Base-by-base conservation (phyloP, 2,329 filamentous ascomycete species). In the Aspergillus calidoustus region DNA sequence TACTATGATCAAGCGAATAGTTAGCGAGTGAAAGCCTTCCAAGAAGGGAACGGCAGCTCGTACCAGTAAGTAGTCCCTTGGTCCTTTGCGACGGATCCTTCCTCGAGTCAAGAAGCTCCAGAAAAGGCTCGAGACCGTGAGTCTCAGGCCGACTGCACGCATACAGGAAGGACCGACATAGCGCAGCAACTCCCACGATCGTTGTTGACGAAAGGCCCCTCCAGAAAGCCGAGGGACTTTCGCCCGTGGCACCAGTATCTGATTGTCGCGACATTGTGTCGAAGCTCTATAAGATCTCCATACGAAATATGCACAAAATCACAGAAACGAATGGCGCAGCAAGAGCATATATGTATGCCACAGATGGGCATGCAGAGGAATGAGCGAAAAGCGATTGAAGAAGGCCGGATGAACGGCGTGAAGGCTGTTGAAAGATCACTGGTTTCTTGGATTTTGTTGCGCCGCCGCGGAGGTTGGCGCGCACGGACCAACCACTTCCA, bases 31-130 rank as follows among this genome's bases (percentile, higher is more conserved):
- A 34, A 44, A 52, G n/a, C 6, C 23, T n/a, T 13, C n/a, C 15
- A 13, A 43, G 17, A 52, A 55, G 6, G 15, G 11, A 23, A 11
- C n/a, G 44, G 22, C 30, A 11, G 43, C 22, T 68, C 81, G 63
- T 80, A 92, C 91, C 91, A 66, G 94, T 98, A 64, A 98, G 83
- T 63, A 98, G 83, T 19, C 94, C 95, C 69, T 89, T 86, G 60
- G 89, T 82, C 66, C 92, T 87, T 54, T 83, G 83, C 47, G 86
- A 83, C 3, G 87, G 80, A 74, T 93, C 85, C 68, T 84, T 83
- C 64, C 94, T 86, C 67, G 86, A 84, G 69, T 97, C 93, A 43
- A 98, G 79, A 4, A 94, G 79, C 54, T 87, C 82, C 41, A 95
- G 80, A 66, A 99, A 95, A 11, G 83, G 80, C 52, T 93, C 87